phyloP scores from a whole-genome alignment of 495 filamentous ascomycete genomes.

The Bombardia bombarda region DNA sequence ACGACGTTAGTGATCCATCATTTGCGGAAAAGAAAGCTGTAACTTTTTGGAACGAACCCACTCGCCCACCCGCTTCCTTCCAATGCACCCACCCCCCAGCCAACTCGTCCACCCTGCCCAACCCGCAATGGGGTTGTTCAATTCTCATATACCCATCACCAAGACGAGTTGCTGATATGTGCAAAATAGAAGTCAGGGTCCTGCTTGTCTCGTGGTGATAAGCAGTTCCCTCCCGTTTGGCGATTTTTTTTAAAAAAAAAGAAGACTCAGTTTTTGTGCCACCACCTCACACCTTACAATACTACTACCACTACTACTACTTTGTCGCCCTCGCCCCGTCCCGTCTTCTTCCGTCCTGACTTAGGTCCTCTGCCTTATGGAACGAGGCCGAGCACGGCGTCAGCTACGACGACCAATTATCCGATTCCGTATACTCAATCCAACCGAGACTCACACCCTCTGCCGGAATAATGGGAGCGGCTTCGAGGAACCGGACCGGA shows the following conservation, averaged over 20 bases:
- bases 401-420: slow-evolving; percentile 9
- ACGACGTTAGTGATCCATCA: too few species aligned
- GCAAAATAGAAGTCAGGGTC: slow-evolving; percentile 8
- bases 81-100: too few species aligned
- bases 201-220: slow-evolving; percentile 7
- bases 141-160: too few species aligned
- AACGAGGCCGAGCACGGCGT: slow-evolving; percentile 15
- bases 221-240: not conserved
- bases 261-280: slow-evolving; percentile 5
- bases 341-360: not conserved
- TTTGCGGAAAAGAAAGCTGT: too few species aligned
- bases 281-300: not conserved
- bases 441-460: not conserved
- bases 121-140: too few species aligned
- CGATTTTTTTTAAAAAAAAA: too few species aligned
- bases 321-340: not conserved
- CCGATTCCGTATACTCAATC: not conserved
- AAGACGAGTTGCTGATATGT: slow-evolving; percentile 9
- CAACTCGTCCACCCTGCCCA: too few species aligned
- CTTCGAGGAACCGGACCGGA: slow-evolving; percentile 15
- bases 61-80: too few species aligned
- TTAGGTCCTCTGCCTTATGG: too few species aligned
- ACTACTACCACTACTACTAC: too few species aligned
- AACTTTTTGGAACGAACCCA: too few species aligned
- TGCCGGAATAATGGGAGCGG: slow-evolving; percentile 20